Evolutionary conservation across 2,329 filamentous ascomycete species (phyloP).

Genomic region (Rachicladosporium sp.): DNA sequence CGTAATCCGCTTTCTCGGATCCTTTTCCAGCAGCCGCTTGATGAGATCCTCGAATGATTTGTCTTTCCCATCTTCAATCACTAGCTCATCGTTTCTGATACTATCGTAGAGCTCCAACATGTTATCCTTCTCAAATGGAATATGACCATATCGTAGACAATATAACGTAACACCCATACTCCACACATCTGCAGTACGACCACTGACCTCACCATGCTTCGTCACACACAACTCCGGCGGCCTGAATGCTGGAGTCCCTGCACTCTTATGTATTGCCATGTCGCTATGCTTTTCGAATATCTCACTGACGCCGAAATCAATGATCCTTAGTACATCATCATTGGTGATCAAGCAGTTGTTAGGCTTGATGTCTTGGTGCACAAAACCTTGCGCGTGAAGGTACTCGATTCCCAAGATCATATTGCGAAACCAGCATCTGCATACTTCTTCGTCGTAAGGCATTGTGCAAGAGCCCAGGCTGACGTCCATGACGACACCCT

Average conservation of each 20-base stretch:
- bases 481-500: conserved; percentile 93
- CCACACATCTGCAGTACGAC: conserved; percentile 89
- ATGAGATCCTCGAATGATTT: conserved; percentile 65
- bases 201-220: conserved; percentile 76
- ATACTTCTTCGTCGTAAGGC: conserved; percentile 71
- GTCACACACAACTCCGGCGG: conserved; percentile 83
- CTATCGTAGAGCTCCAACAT: conserved; percentile 82
- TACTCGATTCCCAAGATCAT: conserved; percentile 93
- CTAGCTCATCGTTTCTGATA: conserved; percentile 59
- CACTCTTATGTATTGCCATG: conserved; percentile 87
- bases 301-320: conserved; percentile 97
- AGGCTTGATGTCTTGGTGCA: conserved; percentile 95
- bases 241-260: conserved; percentile 87
- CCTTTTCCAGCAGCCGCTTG: conserved; percentile 63
- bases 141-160: conserved; percentile 75
- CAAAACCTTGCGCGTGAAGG: conserved; percentile 83
- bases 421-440: conserved; percentile 87
- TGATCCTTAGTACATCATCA: conserved; percentile 90
- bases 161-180: conserved; percentile 95
- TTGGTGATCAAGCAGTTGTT: conserved; percentile 86
- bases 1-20: conserved; percentile 68
- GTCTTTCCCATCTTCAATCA: conserved; percentile 52
- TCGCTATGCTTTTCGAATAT: conserved; percentile 84
- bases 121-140: conserved; percentile 71
- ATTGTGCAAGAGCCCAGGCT: conserved; percentile 70